Evolutionary conservation across 208 protist species (phyloP), one percentile per base, ranked within the genome.

Genomic region (Acanthamoeba sp.): DNA sequence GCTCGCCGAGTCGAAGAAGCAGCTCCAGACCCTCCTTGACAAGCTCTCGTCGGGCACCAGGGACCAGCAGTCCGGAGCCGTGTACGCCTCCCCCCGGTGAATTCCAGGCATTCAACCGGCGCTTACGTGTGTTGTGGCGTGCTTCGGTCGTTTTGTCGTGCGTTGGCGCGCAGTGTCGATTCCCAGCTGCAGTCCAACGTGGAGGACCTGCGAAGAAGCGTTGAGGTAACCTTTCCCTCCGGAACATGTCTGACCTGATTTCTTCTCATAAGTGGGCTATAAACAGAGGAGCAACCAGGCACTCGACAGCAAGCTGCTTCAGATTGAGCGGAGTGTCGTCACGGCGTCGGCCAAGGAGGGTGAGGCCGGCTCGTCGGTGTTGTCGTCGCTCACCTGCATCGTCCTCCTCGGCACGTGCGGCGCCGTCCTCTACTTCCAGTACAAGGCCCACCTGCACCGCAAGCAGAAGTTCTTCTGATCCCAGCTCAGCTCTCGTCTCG

Each of bases 1-100:
- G 38, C 32, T 84, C 27, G 73, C 73, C 38, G 73, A 84, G 73
- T 84, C 73, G 38, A 84, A 84, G 73, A 84, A 52, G 73, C 38
- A 84, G 73, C 10, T 84, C 10, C 24, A 84, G 38, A 84, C 14
- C 24, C 32, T 84, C 20, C 16, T 84, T 5, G 27, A n/a, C 73
- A 84, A 84, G 38, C 73, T 84, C n/a, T 45, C 69, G 14, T 80
- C 69, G 7, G 20, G 45, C 45, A 20, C 55, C 45, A 50, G 45
- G 45, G 12, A 50, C 1, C 18, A 9, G 45, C 12, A 50, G 45
- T 18, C 45, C 45, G 45, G 45, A 50, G 4, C 45, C 42, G 42
- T 48, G 45, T 50, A 50, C 45, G 45, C 18, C 45, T 16, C 45
- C 18, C 2, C 1, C 3, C n/a, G n/a, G n/a, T n/a, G n/a, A n/a